phyloP scores from a whole-genome alignment of 2,329 filamentous ascomycete species.

The Apiospora koreana region DNA sequence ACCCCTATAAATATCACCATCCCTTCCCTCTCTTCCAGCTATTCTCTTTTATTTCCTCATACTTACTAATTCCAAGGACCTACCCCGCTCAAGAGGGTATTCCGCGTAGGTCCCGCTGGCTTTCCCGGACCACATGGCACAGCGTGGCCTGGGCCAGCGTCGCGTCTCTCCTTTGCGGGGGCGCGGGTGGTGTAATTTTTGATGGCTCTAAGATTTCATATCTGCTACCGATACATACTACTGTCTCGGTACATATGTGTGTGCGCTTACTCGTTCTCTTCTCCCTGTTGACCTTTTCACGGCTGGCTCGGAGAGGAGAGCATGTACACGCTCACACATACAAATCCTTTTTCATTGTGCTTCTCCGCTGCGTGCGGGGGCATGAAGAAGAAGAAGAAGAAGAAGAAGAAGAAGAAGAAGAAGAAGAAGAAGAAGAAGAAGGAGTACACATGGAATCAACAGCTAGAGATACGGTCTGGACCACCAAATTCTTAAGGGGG shows the following conservation, averaged over 20 bases:
- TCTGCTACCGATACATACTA: not conserved
- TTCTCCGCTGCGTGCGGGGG: not conserved
- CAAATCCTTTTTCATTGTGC: not conserved
- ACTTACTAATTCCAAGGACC: conserved; percentile 4
- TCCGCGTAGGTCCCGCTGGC: not conserved
- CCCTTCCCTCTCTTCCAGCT: not conserved
- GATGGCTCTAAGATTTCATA: not conserved
- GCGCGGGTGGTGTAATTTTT: not conserved
- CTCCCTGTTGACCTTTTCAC: not conserved
- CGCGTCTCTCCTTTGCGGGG: not conserved
- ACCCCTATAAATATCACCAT: not conserved
- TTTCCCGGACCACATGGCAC: not conserved
- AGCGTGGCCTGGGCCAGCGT: not conserved
- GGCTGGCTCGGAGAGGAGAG: not conserved
- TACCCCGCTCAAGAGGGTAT: conserved; percentile 2
- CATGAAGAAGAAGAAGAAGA: not conserved
- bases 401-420: too few relatives aligned
- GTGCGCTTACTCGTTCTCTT: not conserved
- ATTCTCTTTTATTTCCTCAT: not conserved
- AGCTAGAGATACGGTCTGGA: too few relatives aligned
- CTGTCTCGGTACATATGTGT: not conserved
- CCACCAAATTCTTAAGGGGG: too few relatives aligned
- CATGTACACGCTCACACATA: not conserved
- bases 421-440: too few relatives aligned
- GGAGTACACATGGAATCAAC: too few relatives aligned